These are phyloP conservation scores for Exophiala aquamarina DNA, from an alignment of 2,329 filamentous ascomycete genomes.

Conservation along the genomic window DNA sequence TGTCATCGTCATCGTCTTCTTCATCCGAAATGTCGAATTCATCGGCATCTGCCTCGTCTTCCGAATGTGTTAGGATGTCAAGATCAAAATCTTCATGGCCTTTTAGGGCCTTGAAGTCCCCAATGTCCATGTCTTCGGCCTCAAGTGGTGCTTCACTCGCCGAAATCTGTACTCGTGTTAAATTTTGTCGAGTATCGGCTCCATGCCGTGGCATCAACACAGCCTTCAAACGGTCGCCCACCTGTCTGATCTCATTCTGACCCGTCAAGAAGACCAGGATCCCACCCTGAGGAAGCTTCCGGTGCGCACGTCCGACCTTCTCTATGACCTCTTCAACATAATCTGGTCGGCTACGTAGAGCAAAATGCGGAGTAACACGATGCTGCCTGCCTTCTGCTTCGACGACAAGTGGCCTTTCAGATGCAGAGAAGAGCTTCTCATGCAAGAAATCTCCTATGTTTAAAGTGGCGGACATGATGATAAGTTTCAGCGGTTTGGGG, in stretches of 20 bases:
- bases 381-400: constrained; percentile 91
- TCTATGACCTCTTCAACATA: constrained; percentile 88
- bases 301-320: constrained; percentile 84
- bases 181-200: constrained; percentile 39
- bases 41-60: constrained; percentile 58
- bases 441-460: constrained; percentile 86
- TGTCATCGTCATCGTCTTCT: constrained; percentile 47
- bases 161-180: constrained; percentile 70
- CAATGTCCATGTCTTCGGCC: constrained; percentile 83
- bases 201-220: constrained; percentile 11
- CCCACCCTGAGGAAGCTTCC: constrained; percentile 83
- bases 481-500: constrained; percentile 78
- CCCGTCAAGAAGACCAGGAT: constrained; percentile 95
- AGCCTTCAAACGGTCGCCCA: constrained; percentile 73
- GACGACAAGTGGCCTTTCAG: constrained; percentile 72
- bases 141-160: constrained; percentile 77
- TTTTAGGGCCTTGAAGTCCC: constrained; percentile 51
- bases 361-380: constrained; percentile 85
- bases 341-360: constrained; percentile 76
- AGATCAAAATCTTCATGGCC: constrained; percentile 56
- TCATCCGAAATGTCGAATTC: constrained; percentile 63
- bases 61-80: constrained; percentile 60
- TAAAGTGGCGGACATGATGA: constrained; percentile 98
- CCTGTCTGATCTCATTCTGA: constrained; percentile 81
- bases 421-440: constrained; percentile 75